These are phyloP conservation scores for Venturia effusa DNA, from an alignment of 2,329 filamentous ascomycete species.

Conservation along the genomic window DNA sequence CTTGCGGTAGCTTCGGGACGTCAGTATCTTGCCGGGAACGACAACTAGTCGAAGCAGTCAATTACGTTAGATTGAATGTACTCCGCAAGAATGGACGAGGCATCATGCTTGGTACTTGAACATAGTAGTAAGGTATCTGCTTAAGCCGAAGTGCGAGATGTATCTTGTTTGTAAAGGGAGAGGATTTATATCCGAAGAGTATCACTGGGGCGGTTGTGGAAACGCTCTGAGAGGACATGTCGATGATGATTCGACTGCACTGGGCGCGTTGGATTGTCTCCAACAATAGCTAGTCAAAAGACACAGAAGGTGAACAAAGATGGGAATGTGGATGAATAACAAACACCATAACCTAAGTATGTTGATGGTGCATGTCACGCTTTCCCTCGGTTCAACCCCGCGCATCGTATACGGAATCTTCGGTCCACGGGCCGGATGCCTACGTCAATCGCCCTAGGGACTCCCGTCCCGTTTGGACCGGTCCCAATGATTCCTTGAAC, in stretches of 20 bases:
- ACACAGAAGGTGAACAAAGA: background rate
- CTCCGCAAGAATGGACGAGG: constrained; percentile 25
- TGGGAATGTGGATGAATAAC: background rate
- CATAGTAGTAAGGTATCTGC: constrained; percentile 25
- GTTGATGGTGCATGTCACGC: background rate
- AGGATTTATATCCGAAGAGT: constrained; percentile 15
- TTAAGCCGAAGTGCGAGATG: constrained; percentile 26
- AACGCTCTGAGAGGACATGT: background rate
- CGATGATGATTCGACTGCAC: background rate
- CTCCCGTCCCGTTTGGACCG: background rate
- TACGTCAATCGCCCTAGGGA: background rate
- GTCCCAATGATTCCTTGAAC: background rate
- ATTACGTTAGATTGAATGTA: constrained; percentile 23
- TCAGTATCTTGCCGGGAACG: background rate
- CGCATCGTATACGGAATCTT: background rate
- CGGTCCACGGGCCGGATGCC: background rate
- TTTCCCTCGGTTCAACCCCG: background rate
- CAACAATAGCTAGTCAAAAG: background rate
- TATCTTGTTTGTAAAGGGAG: constrained; percentile 28
- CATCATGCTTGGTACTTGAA: constrained; percentile 23
- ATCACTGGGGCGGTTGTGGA: background rate
- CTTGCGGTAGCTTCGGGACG: constrained; percentile 23
- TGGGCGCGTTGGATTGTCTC: background rate
- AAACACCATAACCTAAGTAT: too few relatives aligned
- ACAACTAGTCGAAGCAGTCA: background rate